Base-by-base conservation (phyloP, 1,139 yeast genomes). In the Candida labiduridarum region DNA sequence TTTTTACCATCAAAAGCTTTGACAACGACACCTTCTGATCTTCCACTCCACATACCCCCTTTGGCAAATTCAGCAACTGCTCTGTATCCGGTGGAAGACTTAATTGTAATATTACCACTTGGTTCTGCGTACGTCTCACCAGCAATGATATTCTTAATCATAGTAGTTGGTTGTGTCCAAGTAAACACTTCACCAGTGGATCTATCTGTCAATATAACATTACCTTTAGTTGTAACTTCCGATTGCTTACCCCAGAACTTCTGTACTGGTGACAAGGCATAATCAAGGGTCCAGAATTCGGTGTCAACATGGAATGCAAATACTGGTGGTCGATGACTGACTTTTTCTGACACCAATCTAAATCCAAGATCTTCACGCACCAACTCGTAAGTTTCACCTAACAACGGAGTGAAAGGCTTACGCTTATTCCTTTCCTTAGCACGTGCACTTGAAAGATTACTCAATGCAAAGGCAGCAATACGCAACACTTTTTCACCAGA, bases 71-170 rank as follows among this genome's bases (percentile, higher is more conserved):
- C 89, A 27, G 89, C 83, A 5, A 80, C 78, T 1, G 96, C 89
- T 55, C 76, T 80, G 45, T 79, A 76, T 0, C 96, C 96, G 15
- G 72, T 73, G 2, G 90, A 81, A 2, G 94, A 83, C 47, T 80
- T 80, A 4, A 94, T 77, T 0, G 86, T 82, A 56, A 90, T 76
- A 2, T 84, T 68, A 9, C 90, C 87, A 1, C 80, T 76, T 1
- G 99, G 99, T 64, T 94, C 99, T n/a, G 90, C 76, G 65, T 91
- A 94, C 65, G 90, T 88, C 61, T 94, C 98, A 30, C 99, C 99
- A 2, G 97, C 96, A 62, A 94, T 85, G 49, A 94, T 78, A 62
- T 92, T 92, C 60, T 94, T 86, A 62, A 94, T 72, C 63, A 89
- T 78, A 0, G 96, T 84, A 1, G 89, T 83, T 9, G 99, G 97